Conservation (phyloP, 129 eudicot species). For the Erigeron canadensis region DNA sequence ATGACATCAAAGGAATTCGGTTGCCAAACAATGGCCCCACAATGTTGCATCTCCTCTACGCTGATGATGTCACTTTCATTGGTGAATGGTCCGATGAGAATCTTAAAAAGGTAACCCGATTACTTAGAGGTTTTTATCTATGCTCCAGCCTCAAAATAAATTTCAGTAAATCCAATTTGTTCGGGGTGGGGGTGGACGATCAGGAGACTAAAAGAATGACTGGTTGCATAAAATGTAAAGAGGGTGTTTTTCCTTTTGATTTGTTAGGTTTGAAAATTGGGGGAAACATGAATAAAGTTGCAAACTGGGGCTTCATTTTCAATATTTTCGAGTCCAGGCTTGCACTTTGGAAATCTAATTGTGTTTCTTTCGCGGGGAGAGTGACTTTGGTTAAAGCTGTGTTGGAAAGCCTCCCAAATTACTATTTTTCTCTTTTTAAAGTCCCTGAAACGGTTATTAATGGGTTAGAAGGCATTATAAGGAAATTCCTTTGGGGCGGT, state of each 20-base stretch:
- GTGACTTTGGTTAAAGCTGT: neutral
- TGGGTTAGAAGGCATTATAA: too few relatives aligned
- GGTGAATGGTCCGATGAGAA: neutral
- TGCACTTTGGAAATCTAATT: neutral
- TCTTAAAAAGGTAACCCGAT: neutral
- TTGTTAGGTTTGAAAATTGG: neutral
- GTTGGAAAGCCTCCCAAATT: neutral
- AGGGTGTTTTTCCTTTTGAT: neutral
- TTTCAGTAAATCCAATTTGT: neutral
- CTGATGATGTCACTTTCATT: neutral
- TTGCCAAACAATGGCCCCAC: neutral
- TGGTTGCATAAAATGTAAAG: neutral
- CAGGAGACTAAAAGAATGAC: neutral
- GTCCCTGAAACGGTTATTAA: too few relatives aligned
- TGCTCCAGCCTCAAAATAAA: neutral
- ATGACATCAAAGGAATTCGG: neutral
- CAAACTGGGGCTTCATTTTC: neutral
- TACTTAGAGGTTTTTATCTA: neutral
- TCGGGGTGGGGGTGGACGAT: neutral
- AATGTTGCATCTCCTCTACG: too few relatives aligned
- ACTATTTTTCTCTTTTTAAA: too few relatives aligned
- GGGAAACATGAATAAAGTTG: neutral
- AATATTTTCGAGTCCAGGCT: neutral
- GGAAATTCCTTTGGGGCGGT: too few relatives aligned
- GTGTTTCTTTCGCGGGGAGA: neutral